phyloP scores from a whole-genome alignment of 176 grass and related monocot species.

The Tillandsia leiboldiana region DNA sequence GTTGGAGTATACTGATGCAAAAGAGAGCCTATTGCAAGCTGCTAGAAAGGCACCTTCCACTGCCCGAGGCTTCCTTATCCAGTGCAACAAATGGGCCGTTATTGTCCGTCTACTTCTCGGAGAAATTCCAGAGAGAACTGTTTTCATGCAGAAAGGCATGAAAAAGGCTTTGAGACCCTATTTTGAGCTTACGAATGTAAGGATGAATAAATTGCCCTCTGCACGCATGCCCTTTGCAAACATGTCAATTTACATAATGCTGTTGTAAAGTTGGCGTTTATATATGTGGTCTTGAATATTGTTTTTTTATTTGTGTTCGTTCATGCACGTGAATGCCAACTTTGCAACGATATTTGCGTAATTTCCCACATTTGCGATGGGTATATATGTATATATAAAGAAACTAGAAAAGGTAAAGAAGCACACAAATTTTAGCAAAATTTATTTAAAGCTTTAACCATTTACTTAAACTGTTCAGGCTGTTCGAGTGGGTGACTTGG shows the following conservation, averaged over 20 bases:
- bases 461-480: constrained; percentile 32
- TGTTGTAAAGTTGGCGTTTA: background rate
- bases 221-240: too few species aligned
- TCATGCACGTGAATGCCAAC: too few species aligned
- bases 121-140: constrained; percentile 70
- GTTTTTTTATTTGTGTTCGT: too few species aligned
- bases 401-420: background rate
- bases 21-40: constrained; percentile 83
- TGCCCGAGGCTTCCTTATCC: constrained; percentile 66
- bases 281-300: background rate
- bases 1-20: constrained; percentile 84
- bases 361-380: too few species aligned
- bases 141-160: constrained; percentile 95
- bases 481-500: constrained; percentile 71
- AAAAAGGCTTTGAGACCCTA: constrained; percentile 63
- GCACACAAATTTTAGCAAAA: background rate
- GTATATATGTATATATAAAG: too few species aligned
- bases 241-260: background rate
- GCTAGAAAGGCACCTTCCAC: constrained; percentile 61
- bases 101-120: constrained; percentile 60
- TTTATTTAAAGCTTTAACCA: constrained; percentile 8
- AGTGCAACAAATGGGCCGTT: constrained; percentile 82
- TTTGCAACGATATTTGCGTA: too few species aligned
- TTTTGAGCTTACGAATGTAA: constrained; percentile 87
- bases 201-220: background rate